Percentiles rank a stretch among this genome's conserved stretches.
phyloP scores from a whole-genome alignment of 495 filamentous ascomycete species.

The Geoglossum glabrum region DNA sequence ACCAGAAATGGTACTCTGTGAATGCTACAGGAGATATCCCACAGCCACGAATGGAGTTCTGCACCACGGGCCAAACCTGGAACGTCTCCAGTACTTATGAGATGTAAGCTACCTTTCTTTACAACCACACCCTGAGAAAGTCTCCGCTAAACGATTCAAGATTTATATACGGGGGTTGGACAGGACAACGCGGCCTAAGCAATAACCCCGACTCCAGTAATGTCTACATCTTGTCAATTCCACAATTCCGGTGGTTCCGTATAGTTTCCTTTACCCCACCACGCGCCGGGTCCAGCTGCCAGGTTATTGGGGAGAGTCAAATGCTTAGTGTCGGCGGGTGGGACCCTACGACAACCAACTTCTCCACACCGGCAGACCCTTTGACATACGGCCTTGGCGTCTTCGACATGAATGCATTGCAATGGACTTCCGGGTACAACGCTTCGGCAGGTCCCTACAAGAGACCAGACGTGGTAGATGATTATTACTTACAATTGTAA shows the following conservation, averaged over 20 bases:
- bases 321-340: background rate
- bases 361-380: background rate
- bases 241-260: conserved; percentile 1
- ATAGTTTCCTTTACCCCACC: background rate
- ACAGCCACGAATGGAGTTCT: background rate
- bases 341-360: background rate
- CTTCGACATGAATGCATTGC: background rate
- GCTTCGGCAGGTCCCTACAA: background rate
- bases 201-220: background rate
- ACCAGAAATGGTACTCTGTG: background rate
- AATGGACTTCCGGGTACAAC: background rate
- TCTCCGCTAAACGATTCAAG: background rate
- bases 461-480: background rate
- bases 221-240: background rate
- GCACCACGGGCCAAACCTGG: background rate
- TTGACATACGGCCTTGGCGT: background rate
- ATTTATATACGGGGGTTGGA: background rate
- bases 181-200: background rate
- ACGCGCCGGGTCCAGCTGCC: background rate
- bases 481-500: too few species aligned
- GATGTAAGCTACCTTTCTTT: background rate
- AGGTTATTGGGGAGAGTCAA: background rate
- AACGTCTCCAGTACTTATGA: background rate
- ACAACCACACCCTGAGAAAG: background rate
- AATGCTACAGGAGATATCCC: background rate